A percentile compares a stretch with the other conserved stretches of the same genome.
These are phyloP conservation scores for Lactifluus pinguis DNA, from an alignment of 768 basidiomycete species.

Conservation along the genomic window DNA sequence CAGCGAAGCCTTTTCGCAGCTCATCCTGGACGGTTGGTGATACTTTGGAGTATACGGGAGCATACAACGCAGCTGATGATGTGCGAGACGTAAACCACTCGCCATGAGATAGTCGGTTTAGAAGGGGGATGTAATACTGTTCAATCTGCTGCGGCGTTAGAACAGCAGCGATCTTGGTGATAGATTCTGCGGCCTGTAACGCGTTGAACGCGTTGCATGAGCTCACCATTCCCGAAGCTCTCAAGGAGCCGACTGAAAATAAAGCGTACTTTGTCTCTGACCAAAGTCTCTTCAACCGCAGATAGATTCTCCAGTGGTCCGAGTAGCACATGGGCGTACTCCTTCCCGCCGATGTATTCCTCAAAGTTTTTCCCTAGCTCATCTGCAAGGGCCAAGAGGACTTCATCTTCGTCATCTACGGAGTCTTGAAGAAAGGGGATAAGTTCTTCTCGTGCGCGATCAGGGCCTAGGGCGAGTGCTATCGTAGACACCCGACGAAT, in stretches of 20 bases:
- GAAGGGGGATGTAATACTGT: constrained; percentile 82
- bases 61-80: constrained; percentile 88
- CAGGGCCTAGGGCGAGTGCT: constrained; percentile 89
- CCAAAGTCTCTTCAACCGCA: constrained; percentile 94
- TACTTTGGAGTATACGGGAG: constrained; percentile 80
- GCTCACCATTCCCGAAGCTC: neutral
- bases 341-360: constrained; percentile 88
- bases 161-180: constrained; percentile 77
- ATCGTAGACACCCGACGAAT: constrained; percentile 98
- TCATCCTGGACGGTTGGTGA: constrained; percentile 73
- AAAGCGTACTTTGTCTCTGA: constrained; percentile 81
- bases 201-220: constrained; percentile 8
- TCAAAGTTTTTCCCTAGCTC: constrained; percentile 89
- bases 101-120: constrained; percentile 81
- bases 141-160: constrained; percentile 77
- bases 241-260: neutral
- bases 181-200: constrained; percentile 84
- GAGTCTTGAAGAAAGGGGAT: constrained; percentile 97
- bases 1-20: constrained; percentile 73
- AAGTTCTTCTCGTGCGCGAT: constrained; percentile 91
- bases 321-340: constrained; percentile 78
- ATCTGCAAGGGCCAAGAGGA: constrained; percentile 89
- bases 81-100: constrained; percentile 99
- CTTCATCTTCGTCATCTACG: constrained; percentile 99
- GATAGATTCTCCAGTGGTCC: constrained; percentile 93